phyloP scores from a whole-genome alignment of 768 basidiomycete genomes.

The Rhizopogon roseolus region DNA sequence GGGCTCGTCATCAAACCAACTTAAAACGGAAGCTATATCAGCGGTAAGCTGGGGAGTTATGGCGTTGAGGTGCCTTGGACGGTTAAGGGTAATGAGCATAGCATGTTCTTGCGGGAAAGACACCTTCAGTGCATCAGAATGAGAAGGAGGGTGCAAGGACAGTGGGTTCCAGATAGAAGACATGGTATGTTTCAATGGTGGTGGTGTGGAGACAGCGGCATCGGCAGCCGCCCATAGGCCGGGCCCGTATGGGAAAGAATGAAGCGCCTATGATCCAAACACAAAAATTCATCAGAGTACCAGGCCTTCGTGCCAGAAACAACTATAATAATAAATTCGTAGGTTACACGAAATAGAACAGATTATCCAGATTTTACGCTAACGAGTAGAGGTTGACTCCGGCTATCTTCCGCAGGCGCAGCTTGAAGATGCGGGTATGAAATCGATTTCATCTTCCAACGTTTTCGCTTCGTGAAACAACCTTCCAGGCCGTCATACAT shows the following conservation, averaged over 20 bases:
- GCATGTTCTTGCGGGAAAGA: constrained; percentile 47
- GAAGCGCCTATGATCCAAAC: no score
- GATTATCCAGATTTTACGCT: neutral
- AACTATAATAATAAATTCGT: neutral
- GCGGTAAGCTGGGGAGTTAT: constrained; percentile 55
- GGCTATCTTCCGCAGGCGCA: neutral
- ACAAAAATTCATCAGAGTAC: neutral
- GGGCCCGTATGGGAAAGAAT: neutral
- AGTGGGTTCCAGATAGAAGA: neutral
- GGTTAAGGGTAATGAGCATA: constrained; percentile 55
- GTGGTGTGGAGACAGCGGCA: no score
- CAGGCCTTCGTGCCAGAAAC: neutral
- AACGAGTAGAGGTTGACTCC: constrained; percentile 6
- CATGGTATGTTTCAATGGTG: neutral
- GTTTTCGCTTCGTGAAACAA: neutral
- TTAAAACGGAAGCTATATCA: constrained; percentile 48
- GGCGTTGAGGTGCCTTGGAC: constrained; percentile 70
- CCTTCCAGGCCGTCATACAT: neutral
- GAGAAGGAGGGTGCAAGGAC: constrained; percentile 16
- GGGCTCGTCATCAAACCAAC: constrained; percentile 74
- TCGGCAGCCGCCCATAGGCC: no score
- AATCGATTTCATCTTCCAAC: neutral
- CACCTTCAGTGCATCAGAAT: constrained; percentile 33
- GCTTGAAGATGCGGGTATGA: neutral
- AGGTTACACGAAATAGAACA: constrained; percentile 3